Percentiles rank a stretch among this genome's conserved stretches.
Evolutionary conservation across 169 alveolate species (phyloP).

Genomic region (Cryptosporidium muris): DNA sequence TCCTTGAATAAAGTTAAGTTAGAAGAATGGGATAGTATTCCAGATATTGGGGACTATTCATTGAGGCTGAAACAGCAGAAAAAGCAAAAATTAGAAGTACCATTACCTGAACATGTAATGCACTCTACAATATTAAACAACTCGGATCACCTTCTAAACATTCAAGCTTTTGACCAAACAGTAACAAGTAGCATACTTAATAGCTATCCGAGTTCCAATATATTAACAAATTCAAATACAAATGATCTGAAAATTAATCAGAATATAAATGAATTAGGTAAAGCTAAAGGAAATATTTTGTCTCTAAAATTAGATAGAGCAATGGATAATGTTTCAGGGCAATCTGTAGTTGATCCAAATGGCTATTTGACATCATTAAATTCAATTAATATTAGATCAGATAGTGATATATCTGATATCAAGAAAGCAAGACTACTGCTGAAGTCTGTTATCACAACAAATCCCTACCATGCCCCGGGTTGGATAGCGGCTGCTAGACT

Average conservation of each 20-base stretch:
- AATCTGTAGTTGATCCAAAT: conserved; percentile 94
- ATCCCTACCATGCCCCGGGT: conserved; percentile 96
- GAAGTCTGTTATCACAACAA: conserved; percentile 88
- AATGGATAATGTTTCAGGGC: conserved; percentile 92
- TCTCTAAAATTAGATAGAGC: conserved; percentile 92
- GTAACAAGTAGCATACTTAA: neutral
- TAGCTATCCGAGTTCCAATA: conserved; percentile 30
- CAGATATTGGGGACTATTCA: conserved; percentile 92
- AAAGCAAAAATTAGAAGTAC: conserved; percentile 82
- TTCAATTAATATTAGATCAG: conserved; percentile 85
- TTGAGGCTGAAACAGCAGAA: conserved; percentile 84
- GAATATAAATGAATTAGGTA: conserved; percentile 88
- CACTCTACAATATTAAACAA: conserved; percentile 74
- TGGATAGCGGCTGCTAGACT: conserved; percentile 99
- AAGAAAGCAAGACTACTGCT: conserved; percentile 92
- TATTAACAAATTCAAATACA: conserved; percentile 14
- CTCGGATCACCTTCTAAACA: conserved; percentile 3
- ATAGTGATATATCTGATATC: conserved; percentile 92
- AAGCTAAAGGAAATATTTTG: conserved; percentile 92
- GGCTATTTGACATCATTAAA: conserved; percentile 93
- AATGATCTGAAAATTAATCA: neutral
- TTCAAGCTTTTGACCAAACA: neutral
- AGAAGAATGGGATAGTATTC: conserved; percentile 98
- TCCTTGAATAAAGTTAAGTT: conserved; percentile 81
- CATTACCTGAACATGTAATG: conserved; percentile 91